Evolutionary conservation across 2,329 filamentous ascomycete genomes (phyloP), one percentile per base, ranked within the genome.

Genomic region (Penicillium sp.): DNA sequence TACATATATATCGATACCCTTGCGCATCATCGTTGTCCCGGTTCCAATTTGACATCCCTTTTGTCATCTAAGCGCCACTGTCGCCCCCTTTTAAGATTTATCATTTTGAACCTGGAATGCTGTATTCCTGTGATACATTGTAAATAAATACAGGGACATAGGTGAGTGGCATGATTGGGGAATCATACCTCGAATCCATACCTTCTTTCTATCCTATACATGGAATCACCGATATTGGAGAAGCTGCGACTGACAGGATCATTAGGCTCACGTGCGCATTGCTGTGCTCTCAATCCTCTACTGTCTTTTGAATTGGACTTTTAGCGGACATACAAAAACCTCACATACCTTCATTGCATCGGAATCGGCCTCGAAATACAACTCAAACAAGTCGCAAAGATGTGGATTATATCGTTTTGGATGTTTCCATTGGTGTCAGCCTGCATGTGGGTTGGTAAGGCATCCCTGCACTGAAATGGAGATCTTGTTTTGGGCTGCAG

Each of bases 351-450:
- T 10, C 19, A n/a, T 54, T 25, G 10, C 50, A 41, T 35, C 13
- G 12, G 9, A 35, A 7, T 46, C 13, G 31, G 19, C 31, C 31
- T 31, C 10, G 7, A 51, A 40, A 9, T 10, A 38, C 53, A 35
- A 8, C 25, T 8, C n/a, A 35, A 21, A 27, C 2, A 33, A 33
- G 12, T 45, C 33, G 41, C 40, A 46, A 71, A 59, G 42, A 78
- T 78, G 76, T 78, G 76, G 76, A 69, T 77, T 35, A 62, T 79
- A 47, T 80, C 78, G 31, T 78, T 77, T 58, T 80, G 77, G 84
- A 71, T 85, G 31, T 78, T 87, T 31, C 85, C 86, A 27, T 72
- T 87, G 50, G 80, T 87, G 65, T 83, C 84, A 57, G 80, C 84
- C n/a, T 69, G 68, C 69, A 78, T 81, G 71, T 84, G 82, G 82